Conservation (phyloP, 2,329 filamentous ascomycete species). For the Colletotrichum costaricense region DNA sequence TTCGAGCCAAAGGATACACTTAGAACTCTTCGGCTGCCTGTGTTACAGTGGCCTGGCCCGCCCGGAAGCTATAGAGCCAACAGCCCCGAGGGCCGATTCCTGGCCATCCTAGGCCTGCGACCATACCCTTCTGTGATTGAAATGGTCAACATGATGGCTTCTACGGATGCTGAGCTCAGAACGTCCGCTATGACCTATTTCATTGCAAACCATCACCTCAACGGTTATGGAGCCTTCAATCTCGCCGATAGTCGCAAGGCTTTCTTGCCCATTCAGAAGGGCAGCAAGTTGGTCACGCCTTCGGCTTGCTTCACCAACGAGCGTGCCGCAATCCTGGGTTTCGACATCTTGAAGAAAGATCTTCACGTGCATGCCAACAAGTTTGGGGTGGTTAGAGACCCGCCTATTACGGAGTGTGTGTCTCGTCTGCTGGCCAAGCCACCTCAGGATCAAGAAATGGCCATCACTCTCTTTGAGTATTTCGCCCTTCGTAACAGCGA, state of each 20-base stretch:
- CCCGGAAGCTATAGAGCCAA: slow-evolving; percentile 70
- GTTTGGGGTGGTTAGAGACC: slow-evolving; percentile 87
- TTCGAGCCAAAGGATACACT: slow-evolving; percentile 82
- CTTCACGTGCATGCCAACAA: slow-evolving; percentile 78
- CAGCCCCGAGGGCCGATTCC: slow-evolving; percentile 79
- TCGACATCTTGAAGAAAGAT: slow-evolving; percentile 79
- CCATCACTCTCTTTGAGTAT: slow-evolving; percentile 82
- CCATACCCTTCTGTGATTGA: slow-evolving; percentile 77
- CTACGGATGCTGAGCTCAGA: slow-evolving; percentile 68
- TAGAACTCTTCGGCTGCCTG: slow-evolving; percentile 76
- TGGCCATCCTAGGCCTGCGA: slow-evolving; percentile 79
- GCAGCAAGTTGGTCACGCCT: slow-evolving; percentile 75
- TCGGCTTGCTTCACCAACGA: slow-evolving; percentile 86
- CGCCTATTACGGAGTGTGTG: slow-evolving; percentile 81
- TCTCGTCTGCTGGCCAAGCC: slow-evolving; percentile 78
- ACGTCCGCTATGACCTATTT: slow-evolving; percentile 83
- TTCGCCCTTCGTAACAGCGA: slow-evolving; percentile 83
- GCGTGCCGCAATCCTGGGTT: slow-evolving; percentile 80
- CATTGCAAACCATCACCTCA: slow-evolving; percentile 80
- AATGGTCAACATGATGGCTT: slow-evolving; percentile 82
- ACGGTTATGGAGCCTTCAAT: slow-evolving; percentile 77
- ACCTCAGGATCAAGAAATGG: slow-evolving; percentile 74
- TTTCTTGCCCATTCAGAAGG: slow-evolving; percentile 80
- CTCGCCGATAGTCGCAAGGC: slow-evolving; percentile 64
- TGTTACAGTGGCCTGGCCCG: slow-evolving; percentile 83